Evolutionary conservation across 106 monocot species (phyloP), one percentile per base, ranked within the genome.

Genomic region (Chionographis japonica): DNA sequence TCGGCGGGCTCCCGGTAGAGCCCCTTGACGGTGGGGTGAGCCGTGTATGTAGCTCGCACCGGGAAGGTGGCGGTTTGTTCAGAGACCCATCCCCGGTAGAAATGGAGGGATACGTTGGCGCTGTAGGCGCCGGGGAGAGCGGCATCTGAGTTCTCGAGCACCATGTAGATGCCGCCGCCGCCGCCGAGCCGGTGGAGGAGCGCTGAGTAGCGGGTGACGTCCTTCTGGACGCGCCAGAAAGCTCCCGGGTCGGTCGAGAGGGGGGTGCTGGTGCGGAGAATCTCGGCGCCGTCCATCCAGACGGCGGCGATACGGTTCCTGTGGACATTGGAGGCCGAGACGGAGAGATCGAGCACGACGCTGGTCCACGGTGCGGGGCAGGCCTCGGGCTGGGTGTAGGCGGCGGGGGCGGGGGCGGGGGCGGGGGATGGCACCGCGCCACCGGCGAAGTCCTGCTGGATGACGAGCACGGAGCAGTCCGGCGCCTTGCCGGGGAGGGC

Each of bases 251-350:
- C 41, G 12, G 17, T 68, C 12, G 83, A 59, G 65, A 72, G 75
- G 18, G 88, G 78, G n/a, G 88, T 84, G 72, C 77, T 75, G 65
- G 82, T 85, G 35, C 84, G 72, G 56, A 85, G 80, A 17, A 80
- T 10, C 74, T 85, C 84, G 43, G 42, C 75, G 54, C 77, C 77
- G 66, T 69, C 69, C 16, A 85, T 18, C 80, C 77, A 85, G n/a
- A 85, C 72, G 6, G 84, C 84, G n/a, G 73, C 84, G 40, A 76
- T 61, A 37, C 77, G 73, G 74, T 78, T 65, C 60, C 74, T 64
- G 54, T 78, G 82, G 53, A 55, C 52, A n/a, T 27, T 75, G 61
- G 68, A 70, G 60, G 63, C 70, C 11, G 78, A 58, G 10, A 59
- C 56, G 40, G 75, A 71, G 66, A 83, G 61, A 37, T 78, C 74